Base-by-base conservation (phyloP, 495 filamentous ascomycete genomes). In the Cenococcum geophilum region DNA sequence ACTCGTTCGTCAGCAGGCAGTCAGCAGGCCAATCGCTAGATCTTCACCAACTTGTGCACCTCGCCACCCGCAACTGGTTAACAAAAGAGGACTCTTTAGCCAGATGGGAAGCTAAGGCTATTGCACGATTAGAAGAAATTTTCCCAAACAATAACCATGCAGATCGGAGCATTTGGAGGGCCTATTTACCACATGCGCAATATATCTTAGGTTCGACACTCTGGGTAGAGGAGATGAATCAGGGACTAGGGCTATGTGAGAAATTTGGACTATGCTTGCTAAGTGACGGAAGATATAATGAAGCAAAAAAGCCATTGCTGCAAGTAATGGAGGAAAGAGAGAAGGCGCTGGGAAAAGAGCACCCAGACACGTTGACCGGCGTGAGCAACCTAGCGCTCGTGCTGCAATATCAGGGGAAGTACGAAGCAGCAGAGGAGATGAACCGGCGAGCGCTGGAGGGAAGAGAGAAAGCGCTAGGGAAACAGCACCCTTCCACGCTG, bases 41-140 rank as follows among this genome's bases (percentile, higher is more conserved):
- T 45, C 16, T 74, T 18, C 73, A 76, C 58, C 68, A 64, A 50
- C 68, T 76, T 2, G 71, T 76, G 14, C 70, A 73, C 65, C 61
- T 75, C 22, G 18, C n/a, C n/a, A n/a, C n/a, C n/a, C n/a, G n/a
- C n/a, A n/a, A n/a, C n/a, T n/a, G n/a, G n/a, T n/a, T n/a, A 21
- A 51, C 4, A 22, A 23, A 18, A 4, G 2, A 21, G 11, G 22
- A 22, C 23, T 1, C 16, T 11, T 51, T 18, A 21, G 5, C 1
- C 11, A 51, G 48, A 5, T 5, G n/a, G 4, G 21, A 11, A 10
- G 48, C 1, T 51, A 51, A 18, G 21, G 48, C 48, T 12, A 3
- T 51, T 11, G 23, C 48, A 21, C 48, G 48, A 51, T 21, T 51
- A 10, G 48, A 11, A 23, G 48, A 51, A 2, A 21, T 51, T 18